A percentile compares a stretch with the other conserved stretches of the same genome.
Evolutionary conservation across 2,329 filamentous ascomycete genomes (phyloP).

Genomic region (Septoria linicola): DNA sequence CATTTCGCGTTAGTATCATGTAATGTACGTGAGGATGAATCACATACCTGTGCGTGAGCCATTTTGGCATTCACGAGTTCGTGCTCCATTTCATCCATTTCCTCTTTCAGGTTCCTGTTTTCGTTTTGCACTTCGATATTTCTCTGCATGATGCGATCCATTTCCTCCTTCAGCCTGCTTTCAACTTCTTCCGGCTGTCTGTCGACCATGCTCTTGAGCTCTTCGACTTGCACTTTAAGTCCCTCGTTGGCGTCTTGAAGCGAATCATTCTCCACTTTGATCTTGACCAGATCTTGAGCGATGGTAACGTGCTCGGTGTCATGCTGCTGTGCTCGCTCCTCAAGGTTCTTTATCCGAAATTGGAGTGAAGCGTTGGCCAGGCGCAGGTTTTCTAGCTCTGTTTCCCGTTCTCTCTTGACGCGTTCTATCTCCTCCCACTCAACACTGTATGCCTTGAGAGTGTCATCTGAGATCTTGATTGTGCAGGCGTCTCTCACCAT

Average conservation of each 20-base stretch:
- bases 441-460: conserved; percentile 72
- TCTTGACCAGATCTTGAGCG: conserved; percentile 84
- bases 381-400: conserved; percentile 73
- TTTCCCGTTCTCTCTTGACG: conserved; percentile 76
- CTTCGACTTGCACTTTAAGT: conserved; percentile 77
- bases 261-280: conserved; percentile 91
- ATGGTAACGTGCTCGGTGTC: conserved; percentile 89
- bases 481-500: conserved; percentile 90
- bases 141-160: conserved; percentile 86
- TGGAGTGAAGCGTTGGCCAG: conserved; percentile 65
- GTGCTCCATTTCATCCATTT: conserved; percentile 87
- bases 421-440: conserved; percentile 93
- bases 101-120: conserved; percentile 83
- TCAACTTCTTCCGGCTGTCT: conserved; percentile 88
- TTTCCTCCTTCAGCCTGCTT: conserved; percentile 70
- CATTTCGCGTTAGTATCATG: conserved; percentile 16
- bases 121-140: conserved; percentile 94
- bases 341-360: conserved; percentile 77
- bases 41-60: conserved; percentile 85
- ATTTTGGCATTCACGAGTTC: conserved; percentile 91
- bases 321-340: conserved; percentile 82
- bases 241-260: conserved; percentile 87
- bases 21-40: neutral
- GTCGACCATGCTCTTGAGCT: conserved; percentile 83
- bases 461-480: conserved; percentile 78